Base-by-base conservation (phyloP, 352 stramenopile species). In the Thalassiosira tumida region DNA sequence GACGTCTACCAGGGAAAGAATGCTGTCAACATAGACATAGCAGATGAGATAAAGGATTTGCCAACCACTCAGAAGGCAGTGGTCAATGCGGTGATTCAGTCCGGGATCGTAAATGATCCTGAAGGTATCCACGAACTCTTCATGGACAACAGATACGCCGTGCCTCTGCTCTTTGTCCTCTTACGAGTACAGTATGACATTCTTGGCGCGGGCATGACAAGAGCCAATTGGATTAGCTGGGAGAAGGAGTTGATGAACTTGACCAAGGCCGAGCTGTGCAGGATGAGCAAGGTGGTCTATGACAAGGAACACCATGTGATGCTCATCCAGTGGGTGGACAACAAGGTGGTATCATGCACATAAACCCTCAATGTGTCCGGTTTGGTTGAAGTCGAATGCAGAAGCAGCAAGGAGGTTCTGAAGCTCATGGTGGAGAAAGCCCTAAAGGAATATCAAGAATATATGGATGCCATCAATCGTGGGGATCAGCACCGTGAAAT, bases 1-100 rank as follows among this genome's bases (percentile, higher is more conserved):
- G 78, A 91, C 59, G 67, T 91, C 4, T 87, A 91, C 47, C 77
- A 91, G 51, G 77, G 85, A n/a, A 87, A 76, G 29, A 87, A 91
- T 41, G 47, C 47, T n/a, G 26, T 10, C 1, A 82, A 91, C 24
- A 77, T 86, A 38, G 41, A 33, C 2, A 87, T 91, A 77, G 7
- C 54, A 14, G n/a, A 70, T 29, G 40, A 69, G 33, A 51, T 72
- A 64, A n/a, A 74, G 26, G 31, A 70, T 24, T 64, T 90, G 38
- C 62, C 62, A 7, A 86, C 64, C 2, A 78, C 73, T 35, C 84
- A 90, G 78, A 90, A 90, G 51, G 64, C 84, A 24, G 67, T 86
- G 4, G 50, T 86, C 62, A 90, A 90, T 86, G 75, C 75, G 33
- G 50, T 83, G 15, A 81, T 76, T 3, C 5, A 86, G 70, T 70